These are phyloP conservation scores for Paecilomyces variotii DNA, from an alignment of 2,329 filamentous ascomycete species.

Conservation along the genomic window DNA sequence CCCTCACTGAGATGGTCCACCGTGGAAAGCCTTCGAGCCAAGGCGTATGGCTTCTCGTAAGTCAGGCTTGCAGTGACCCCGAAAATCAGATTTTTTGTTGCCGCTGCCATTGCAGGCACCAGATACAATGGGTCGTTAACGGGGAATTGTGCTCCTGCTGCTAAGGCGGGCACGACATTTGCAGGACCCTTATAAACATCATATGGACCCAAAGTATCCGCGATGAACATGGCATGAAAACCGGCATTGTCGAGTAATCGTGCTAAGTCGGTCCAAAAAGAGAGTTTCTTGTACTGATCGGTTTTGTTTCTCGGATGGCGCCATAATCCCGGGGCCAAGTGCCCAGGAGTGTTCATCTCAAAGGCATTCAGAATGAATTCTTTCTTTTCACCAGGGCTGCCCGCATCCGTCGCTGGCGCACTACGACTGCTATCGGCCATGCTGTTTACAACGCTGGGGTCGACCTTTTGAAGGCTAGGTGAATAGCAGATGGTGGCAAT, in stretches of 20 bases:
- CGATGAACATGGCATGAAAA: slow-evolving; percentile 46
- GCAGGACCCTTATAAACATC: slow-evolving; percentile 39
- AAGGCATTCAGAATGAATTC: neutral
- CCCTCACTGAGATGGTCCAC: slow-evolving; percentile 46
- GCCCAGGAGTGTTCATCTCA: neutral
- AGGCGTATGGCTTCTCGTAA: slow-evolving; percentile 48
- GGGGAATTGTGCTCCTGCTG: slow-evolving; percentile 35
- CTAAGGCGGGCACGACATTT: slow-evolving; percentile 31
- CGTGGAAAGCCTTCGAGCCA: slow-evolving; percentile 47
- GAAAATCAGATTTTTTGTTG: slow-evolving; percentile 41
- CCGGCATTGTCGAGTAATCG: slow-evolving; percentile 41
- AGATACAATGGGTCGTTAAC: slow-evolving; percentile 34
- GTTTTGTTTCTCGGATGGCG: neutral
- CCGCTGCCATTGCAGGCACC: slow-evolving; percentile 41
- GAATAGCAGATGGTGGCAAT: neutral
- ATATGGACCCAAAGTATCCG: slow-evolving; percentile 42
- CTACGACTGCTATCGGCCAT: neutral
- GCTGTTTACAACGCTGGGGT: neutral
- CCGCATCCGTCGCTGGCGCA: neutral
- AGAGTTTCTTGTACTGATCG: neutral
- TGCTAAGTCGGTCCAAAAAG: slow-evolving; percentile 17
- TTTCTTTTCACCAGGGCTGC: neutral
- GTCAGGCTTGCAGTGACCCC: slow-evolving; percentile 49
- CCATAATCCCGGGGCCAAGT: neutral
- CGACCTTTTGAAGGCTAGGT: neutral